Evolutionary conservation across 371 early-diverging fungal species (phyloP).

Genomic region (Dichotomocladium elegans): DNA sequence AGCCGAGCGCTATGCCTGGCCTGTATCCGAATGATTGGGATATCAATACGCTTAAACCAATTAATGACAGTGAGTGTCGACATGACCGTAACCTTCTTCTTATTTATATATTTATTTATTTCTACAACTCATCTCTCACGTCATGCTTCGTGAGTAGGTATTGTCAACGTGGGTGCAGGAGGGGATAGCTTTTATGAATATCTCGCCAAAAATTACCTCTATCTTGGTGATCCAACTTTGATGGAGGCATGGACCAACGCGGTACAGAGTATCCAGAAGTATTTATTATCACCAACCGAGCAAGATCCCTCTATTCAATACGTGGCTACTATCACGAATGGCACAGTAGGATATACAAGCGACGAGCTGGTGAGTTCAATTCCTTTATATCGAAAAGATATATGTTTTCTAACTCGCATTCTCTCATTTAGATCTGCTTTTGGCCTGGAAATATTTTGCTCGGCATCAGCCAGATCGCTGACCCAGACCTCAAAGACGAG

Average conservation of each 20-base stretch:
- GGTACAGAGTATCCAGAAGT: conserved; percentile 41
- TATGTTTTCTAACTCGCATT: background rate
- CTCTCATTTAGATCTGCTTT: conserved; percentile 31
- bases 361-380: conserved; percentile 32
- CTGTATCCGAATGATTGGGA: conserved; percentile 65
- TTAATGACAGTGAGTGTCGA: conserved; percentile 34
- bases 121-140: conserved; percentile 4
- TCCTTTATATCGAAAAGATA: conserved; percentile 1
- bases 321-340: conserved; percentile 28
- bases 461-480: conserved; percentile 13
- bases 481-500: background rate
- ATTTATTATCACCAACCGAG: conserved; percentile 34
- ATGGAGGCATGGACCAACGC: conserved; percentile 39
- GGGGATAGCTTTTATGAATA: conserved; percentile 93
- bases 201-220: conserved; percentile 63
- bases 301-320: conserved; percentile 27
- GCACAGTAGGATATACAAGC: conserved; percentile 14
- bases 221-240: conserved; percentile 40
- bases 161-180: conserved; percentile 51
- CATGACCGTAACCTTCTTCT: too few relatives aligned
- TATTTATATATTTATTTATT: background rate
- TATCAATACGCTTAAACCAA: conserved; percentile 25
- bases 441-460: conserved; percentile 41
- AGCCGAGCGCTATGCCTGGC: conserved; percentile 53
- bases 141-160: conserved; percentile 5